Evolutionary conservation across 768 basidiomycete genomes (phyloP), one percentile per base, ranked within the genome.

Genomic region (Antrodiella citrinella): DNA sequence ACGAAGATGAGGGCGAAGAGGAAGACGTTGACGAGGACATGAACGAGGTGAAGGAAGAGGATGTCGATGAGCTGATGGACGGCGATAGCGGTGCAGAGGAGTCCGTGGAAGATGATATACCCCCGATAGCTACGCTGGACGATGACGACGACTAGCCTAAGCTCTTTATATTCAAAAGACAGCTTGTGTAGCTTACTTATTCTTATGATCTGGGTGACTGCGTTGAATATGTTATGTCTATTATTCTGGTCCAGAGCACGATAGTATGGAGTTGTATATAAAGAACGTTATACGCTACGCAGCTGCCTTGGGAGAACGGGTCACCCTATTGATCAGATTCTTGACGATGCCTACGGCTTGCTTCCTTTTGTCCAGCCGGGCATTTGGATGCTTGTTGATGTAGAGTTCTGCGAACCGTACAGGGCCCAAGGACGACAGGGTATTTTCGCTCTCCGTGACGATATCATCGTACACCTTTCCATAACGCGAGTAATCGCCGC

Each of bases 401-500:
- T 66, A 62, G 20, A 76, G 63, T 11, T 63, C 63, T 19, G 78
- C 75, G 19, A 72, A 66, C 25, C 69, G 67, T 23, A 73, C 48
- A 4, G 77, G 69, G 38, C 71, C 70, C n/a, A 74, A 60, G 30
- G 30, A 35, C 30, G 7, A 15, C 15, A 13, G 15, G 10, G 19
- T 45, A 65, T 52, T 30, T 55, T 62, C 30, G 63, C 49, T 7
- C 59, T 57, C 20, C 60, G 45, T 42, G 59, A 72, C 49, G 64
- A 42, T 20, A 26, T 58, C 41, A 58, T 54, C 5, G 21, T 55
- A 43, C 10, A 51, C 50, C 7, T 70, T 65, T 42, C 73, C 60
- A 54, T 74, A 77, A 30, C 70, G 70, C 13, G 71, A 64, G 56
- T 84, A 84, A 54, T 79, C 73, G 23, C 80, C 78, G 5, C 18